Evolutionary conservation across 495 filamentous ascomycete species (phyloP).

Genomic region (Amorphotheca resinae): DNA sequence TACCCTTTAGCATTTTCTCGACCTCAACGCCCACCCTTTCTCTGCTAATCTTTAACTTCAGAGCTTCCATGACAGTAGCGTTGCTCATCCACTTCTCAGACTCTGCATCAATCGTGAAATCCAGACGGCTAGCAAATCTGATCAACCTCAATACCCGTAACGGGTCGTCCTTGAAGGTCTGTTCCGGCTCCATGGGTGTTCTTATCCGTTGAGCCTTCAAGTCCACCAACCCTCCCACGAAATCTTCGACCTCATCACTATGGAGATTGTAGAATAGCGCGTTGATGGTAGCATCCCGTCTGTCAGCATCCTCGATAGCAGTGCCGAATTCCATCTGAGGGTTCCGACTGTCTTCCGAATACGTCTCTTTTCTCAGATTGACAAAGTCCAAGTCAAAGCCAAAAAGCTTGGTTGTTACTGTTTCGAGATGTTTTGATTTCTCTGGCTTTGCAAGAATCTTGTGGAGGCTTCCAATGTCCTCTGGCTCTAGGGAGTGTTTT

Average conservation of each 20-base stretch:
- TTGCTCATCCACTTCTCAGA: slow-evolving; percentile 60
- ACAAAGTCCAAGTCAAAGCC: slow-evolving; percentile 89
- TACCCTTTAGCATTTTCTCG: slow-evolving; percentile 81
- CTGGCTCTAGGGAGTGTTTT: slow-evolving; percentile 33
- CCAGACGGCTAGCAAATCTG: slow-evolving; percentile 76
- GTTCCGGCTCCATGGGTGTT: slow-evolving; percentile 77
- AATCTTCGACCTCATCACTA: slow-evolving; percentile 66
- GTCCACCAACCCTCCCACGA: slow-evolving; percentile 67
- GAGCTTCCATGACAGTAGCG: slow-evolving; percentile 52
- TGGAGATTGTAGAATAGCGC: slow-evolving; percentile 94
- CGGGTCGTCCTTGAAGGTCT: slow-evolving; percentile 93
- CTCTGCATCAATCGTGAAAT: slow-evolving; percentile 58
- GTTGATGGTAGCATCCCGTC: slow-evolving; percentile 89
- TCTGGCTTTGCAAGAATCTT: slow-evolving; percentile 85
- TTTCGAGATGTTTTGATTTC: slow-evolving; percentile 95
- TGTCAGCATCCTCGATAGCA: slow-evolving; percentile 74
- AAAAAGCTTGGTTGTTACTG: slow-evolving; percentile 73
- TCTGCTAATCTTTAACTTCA: slow-evolving; percentile 83
- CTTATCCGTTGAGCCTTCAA: slow-evolving; percentile 59
- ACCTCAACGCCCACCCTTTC: slow-evolving; percentile 76
- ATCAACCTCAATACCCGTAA: slow-evolving; percentile 80
- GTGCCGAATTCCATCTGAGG: slow-evolving; percentile 92
- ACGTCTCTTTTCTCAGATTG: slow-evolving; percentile 86
- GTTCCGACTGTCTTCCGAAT: slow-evolving; percentile 72
- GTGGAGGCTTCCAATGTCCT: slow-evolving; percentile 50